A percentile compares a stretch with the other conserved stretches of the same genome.
phyloP scores from a whole-genome alignment of 192 early-diverging fungal genomes.

The Dissophora ornata region DNA sequence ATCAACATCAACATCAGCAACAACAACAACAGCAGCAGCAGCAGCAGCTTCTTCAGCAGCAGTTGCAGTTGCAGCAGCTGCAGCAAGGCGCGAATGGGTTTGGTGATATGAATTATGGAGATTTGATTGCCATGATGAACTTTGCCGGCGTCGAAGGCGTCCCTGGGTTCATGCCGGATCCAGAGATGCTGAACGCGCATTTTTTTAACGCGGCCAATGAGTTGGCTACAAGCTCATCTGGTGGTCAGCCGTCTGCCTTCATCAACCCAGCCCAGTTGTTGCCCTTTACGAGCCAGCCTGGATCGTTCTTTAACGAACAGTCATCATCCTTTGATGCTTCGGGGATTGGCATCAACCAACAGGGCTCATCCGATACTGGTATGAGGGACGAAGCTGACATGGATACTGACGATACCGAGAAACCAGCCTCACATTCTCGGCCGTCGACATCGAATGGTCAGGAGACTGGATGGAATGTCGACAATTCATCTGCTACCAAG shows the following conservation, averaged over 20 bases:
- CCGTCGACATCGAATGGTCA: slow-evolving; percentile 2
- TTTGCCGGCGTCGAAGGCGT: slow-evolving; percentile 30
- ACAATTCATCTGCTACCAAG: slow-evolving; percentile 22
- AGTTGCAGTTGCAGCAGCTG: slow-evolving; percentile 33
- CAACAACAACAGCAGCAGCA: slow-evolving; percentile 40
- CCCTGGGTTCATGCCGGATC: slow-evolving; percentile 35
- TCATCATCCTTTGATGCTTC: slow-evolving; percentile 24
- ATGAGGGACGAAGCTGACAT: slow-evolving; percentile 38
- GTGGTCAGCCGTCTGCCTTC: slow-evolving; percentile 22
- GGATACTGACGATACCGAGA: slow-evolving; percentile 40
- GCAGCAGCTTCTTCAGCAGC: slow-evolving; percentile 31
- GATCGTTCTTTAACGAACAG: slow-evolving; percentile 25
- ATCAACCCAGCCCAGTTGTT: slow-evolving; percentile 50
- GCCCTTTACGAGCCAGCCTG: slow-evolving; percentile 28
- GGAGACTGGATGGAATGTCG: slow-evolving; percentile 19
- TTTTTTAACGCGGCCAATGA: slow-evolving; percentile 33
- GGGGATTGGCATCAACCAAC: slow-evolving; percentile 6
- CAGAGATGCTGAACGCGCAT: slow-evolving; percentile 33
- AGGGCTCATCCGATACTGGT: slow-evolving; percentile 1
- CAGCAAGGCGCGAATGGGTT: slow-evolving; percentile 36
- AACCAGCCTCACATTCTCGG: slow-evolving; percentile 5
- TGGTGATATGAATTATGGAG: slow-evolving; percentile 40
- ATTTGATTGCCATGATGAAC: slow-evolving; percentile 48
- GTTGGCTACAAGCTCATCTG: background rate
- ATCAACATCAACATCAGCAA: slow-evolving; percentile 28